Evolutionary conservation across 2,329 filamentous ascomycete species (phyloP).

Genomic region (Aspergillus pseudoviridinutans): DNA sequence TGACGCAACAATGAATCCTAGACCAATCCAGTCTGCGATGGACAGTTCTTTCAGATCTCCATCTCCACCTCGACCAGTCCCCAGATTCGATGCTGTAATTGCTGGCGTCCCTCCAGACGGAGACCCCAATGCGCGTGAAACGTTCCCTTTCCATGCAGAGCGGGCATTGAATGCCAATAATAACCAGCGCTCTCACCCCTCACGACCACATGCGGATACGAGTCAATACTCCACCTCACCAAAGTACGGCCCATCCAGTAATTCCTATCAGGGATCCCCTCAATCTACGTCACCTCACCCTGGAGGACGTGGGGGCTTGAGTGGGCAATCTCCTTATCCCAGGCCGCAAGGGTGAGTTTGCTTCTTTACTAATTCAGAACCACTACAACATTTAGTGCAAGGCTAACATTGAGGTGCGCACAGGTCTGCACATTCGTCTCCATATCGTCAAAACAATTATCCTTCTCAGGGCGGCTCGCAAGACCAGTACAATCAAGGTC

Average conservation of each 20-base stretch:
- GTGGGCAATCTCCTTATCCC: constrained; percentile 40
- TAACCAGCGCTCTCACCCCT: constrained; percentile 31
- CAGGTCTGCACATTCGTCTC: constrained; percentile 57
- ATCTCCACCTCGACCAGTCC: constrained; percentile 32
- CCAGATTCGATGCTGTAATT: constrained; percentile 31
- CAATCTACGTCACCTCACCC: constrained; percentile 59
- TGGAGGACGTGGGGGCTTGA: constrained; percentile 52
- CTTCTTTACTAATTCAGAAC: background rate
- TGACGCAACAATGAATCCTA: constrained; percentile 24
- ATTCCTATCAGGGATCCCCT: constrained; percentile 58
- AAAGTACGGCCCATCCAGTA: constrained; percentile 52
- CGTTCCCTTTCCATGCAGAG: constrained; percentile 30
- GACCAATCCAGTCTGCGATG: constrained; percentile 26
- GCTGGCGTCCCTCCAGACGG: constrained; percentile 26
- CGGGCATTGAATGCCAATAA: constrained; percentile 30
- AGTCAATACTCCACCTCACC: constrained; percentile 57
- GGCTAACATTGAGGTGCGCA: background rate
- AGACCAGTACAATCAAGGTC: constrained; percentile 52
- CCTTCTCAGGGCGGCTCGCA: constrained; percentile 49
- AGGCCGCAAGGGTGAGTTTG: constrained; percentile 50
- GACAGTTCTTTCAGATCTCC: constrained; percentile 27
- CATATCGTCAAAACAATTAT: constrained; percentile 57
- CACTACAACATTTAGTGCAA: background rate
- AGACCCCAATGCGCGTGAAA: constrained; percentile 27
- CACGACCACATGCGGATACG: constrained; percentile 40